These are phyloP conservation scores for Trifolium pratense DNA, from an alignment of 306 rosid species.

Conservation along the genomic window DNA sequence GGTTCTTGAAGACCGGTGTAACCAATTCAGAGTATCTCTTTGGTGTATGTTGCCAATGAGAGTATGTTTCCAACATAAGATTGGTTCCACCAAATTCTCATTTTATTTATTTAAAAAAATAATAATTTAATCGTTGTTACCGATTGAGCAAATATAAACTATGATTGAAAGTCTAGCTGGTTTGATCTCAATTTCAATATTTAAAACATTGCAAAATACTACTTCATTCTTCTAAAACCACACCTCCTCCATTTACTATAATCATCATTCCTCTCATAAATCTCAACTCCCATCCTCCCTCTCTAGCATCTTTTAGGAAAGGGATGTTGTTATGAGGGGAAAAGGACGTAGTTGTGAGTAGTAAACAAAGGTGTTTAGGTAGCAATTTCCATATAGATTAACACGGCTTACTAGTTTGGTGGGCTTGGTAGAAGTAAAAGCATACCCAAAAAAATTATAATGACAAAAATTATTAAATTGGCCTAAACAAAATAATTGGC, in stretches of 20 bases:
- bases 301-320: neutral
- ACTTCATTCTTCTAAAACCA: neutral
- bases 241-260: neutral
- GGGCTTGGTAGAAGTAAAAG: neutral
- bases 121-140: no score
- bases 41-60: no score
- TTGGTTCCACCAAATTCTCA: no score
- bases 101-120: no score
- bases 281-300: neutral
- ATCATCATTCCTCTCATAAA: neutral
- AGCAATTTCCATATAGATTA: neutral
- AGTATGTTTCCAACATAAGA: no score
- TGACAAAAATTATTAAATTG: no score
- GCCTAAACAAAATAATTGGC: no score
- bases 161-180: neutral
- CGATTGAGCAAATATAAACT: no score
- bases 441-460: no score
- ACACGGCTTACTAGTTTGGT: neutral
- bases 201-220: neutral
- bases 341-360: neutral
- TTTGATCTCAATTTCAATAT: no score
- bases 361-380: neutral
- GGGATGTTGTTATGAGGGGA: neutral
- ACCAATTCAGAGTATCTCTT: no score
- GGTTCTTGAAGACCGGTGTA: no score